A percentile compares a stretch with the other conserved stretches of the same genome.
Conservation (phyloP, 805 yeast genomes). For the Cyberlindnera xylosilytica region DNA sequence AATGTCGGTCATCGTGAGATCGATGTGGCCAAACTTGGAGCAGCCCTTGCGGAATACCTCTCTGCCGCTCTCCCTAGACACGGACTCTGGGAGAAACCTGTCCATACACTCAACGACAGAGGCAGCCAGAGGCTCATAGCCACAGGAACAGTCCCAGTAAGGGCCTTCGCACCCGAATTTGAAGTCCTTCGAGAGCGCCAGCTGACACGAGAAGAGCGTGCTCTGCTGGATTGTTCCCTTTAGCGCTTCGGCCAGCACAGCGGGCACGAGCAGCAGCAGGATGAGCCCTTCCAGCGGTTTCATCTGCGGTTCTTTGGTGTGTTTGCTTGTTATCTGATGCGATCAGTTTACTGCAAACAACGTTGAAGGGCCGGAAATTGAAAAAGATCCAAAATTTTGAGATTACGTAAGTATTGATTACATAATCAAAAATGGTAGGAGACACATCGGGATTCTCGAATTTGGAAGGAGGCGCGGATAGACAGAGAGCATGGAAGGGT, state of each 20-base stretch:
- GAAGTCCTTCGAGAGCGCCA: conserved; percentile 13
- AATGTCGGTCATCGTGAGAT: conserved; percentile 12
- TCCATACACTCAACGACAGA: conserved; percentile 23
- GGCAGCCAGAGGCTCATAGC: conserved; percentile 19
- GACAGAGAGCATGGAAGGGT: too few species aligned
- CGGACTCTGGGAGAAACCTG: conserved; percentile 16
- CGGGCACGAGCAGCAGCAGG: not conserved
- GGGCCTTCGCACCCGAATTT: conserved; percentile 19
- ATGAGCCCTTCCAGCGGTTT: too few species aligned
- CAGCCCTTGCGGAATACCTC: conserved; percentile 11
- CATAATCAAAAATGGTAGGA: too few species aligned
- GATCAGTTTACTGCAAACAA: too few species aligned
- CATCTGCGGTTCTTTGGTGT: not conserved
- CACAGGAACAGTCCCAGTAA: conserved; percentile 19
- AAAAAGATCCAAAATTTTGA: too few species aligned
- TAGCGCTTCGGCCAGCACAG: conserved; percentile 11
- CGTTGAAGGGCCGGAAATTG: too few species aligned
- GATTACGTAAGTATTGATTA: too few species aligned
- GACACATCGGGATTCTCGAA: too few species aligned
- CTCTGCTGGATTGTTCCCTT: conserved; percentile 25
- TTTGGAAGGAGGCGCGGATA: too few species aligned
- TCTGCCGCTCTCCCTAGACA: conserved; percentile 5
- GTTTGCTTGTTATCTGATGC: not conserved
- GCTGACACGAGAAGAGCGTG: conserved; percentile 25
- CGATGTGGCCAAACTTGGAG: not conserved